Evolutionary conservation across 352 stramenopile species (phyloP), one percentile per base, ranked within the genome.

Genomic region (Pythium pyrilobum): DNA sequence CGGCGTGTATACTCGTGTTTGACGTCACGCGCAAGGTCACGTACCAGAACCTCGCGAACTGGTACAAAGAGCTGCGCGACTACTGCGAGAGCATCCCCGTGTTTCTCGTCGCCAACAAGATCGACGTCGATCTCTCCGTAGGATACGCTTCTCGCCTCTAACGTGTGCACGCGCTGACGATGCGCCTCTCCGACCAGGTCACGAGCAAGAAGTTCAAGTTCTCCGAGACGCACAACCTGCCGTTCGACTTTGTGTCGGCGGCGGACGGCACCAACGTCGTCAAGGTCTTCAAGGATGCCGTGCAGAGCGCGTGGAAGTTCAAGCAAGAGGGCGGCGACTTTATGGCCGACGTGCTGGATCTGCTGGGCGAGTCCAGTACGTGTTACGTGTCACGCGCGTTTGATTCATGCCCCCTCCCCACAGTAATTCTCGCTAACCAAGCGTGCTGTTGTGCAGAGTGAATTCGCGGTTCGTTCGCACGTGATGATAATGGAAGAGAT

Each of bases 161-260:
- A n/a, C n/a, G n/a, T n/a, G n/a, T n/a, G n/a, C n/a, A n/a, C n/a
- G n/a, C n/a, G n/a, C n/a, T n/a, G n/a, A n/a, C n/a, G 13, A 29
- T 31, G 2, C n/a, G 21, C 8, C 5, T 42, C 6, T 42, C 1
- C 37, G 6, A 12, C 1, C 57, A 96, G 86, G 91, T 98, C n/a
- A 98, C 95, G 10, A 95, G 65, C 62, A 98, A 98, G 69, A 93
- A 94, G 59, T 98, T 98, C 65, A 97, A 97, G 69, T 98, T 98
- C 59, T 87, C 92, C 32, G 77, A 87, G 67, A 93, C 94, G 23
- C 78, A 98, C 69, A 92, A 93, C 67, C 74, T 98, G 23, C 85
- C 89, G 8, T 97, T 98, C 60, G 92, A 87, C 40, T 98, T 98
- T 62, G 90, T 97, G 6, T 98, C 91, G 13, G 89, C 92, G 0